Percentiles rank a stretch among this genome's conserved stretches.
Conservation (phyloP, 1,139 yeast genomes). For the Tardiomyces depauwii region DNA sequence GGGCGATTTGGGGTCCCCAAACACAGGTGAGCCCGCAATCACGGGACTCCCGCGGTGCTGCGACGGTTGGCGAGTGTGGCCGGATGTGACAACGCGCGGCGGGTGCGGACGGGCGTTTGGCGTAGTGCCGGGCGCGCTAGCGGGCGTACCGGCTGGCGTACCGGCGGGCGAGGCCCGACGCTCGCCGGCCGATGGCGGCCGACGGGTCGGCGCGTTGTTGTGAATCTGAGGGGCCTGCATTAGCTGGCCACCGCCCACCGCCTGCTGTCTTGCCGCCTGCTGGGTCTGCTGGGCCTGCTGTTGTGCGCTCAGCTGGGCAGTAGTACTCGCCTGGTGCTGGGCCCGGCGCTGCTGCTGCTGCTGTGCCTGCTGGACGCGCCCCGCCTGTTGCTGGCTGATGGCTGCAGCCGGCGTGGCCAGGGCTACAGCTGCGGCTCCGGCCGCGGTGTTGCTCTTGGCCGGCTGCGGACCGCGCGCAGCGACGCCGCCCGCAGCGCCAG, state of each 20-base stretch:
- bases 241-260: slow-evolving; percentile 2
- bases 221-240: not conserved
- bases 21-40: not conserved
- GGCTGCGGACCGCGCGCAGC: not conserved
- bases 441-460: not conserved
- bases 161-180: not conserved
- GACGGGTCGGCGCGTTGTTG: not conserved
- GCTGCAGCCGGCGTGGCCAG: slow-evolving; percentile 11
- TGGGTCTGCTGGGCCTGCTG: not conserved
- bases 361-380: slow-evolving; percentile 11
- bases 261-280: slow-evolving; percentile 1
- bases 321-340: not conserved
- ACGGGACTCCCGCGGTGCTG: not conserved
- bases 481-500: no score
- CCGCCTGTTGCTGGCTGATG: slow-evolving; percentile 8
- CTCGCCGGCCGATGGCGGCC: not conserved
- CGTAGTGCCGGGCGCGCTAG: no score
- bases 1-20: not conserved
- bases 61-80: not conserved
- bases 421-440: slow-evolving; percentile 6
- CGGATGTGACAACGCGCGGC: not conserved
- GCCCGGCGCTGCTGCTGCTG: slow-evolving; percentile 15
- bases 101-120: not conserved
- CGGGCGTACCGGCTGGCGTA: not conserved
- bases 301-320: slow-evolving; percentile 1